Evolutionary conservation across 192 early-diverging fungal genomes (phyloP).

Genomic region (Dissophora ornata): DNA sequence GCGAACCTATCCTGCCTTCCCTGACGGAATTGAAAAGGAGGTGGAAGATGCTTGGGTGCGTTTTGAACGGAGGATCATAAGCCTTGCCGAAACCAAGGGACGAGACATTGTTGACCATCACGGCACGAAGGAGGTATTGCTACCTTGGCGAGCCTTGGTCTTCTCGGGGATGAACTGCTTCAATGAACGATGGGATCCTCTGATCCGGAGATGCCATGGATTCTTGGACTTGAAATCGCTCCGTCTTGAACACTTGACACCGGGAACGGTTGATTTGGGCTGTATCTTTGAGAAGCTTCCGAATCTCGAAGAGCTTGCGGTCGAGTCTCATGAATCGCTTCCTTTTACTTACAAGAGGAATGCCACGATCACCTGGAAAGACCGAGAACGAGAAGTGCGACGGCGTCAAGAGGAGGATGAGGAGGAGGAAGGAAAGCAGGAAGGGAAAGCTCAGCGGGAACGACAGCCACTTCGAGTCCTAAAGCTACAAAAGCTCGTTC

Average conservation of each 20-base stretch:
- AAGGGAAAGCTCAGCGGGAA: neutral
- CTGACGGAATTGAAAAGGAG: neutral
- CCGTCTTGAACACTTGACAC: conserved; percentile 12
- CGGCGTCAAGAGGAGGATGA: too few relatives aligned
- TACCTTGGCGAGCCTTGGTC: conserved; percentile 8
- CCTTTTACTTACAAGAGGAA: conserved; percentile 6
- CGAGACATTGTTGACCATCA: neutral
- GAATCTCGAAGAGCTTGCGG: neutral
- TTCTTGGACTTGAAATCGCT: neutral
- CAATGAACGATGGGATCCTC: neutral
- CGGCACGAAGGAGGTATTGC: too few relatives aligned
- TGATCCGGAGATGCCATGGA: neutral
- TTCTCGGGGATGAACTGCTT: conserved; percentile 5
- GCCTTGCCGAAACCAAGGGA: neutral
- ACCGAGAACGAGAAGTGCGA: neutral
- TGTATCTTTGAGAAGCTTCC: neutral
- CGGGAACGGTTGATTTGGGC: conserved; percentile 9
- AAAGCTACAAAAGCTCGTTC: neutral
- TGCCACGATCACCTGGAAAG: conserved; percentile 6
- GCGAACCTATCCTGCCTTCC: neutral
- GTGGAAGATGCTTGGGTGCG: conserved; percentile 2
- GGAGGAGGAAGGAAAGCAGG: too few relatives aligned
- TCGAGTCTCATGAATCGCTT: neutral
- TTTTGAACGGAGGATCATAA: neutral
- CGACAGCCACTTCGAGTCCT: neutral